These are phyloP conservation scores for Mollisia scopiformis DNA, from an alignment of 2,329 filamentous ascomycete species.

Conservation along the genomic window DNA sequence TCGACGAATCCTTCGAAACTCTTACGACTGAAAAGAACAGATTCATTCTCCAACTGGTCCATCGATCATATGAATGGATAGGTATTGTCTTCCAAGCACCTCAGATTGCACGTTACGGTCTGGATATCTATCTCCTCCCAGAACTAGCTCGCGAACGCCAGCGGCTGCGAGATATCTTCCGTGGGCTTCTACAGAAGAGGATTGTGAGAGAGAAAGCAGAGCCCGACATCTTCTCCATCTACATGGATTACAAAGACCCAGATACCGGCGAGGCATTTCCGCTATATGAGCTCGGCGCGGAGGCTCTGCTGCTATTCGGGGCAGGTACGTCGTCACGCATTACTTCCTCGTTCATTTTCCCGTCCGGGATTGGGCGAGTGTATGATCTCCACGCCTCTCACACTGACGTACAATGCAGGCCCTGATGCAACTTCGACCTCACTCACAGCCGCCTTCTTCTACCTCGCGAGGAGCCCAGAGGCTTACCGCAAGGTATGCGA, in stretches of 20 bases:
- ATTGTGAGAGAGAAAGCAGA: conserved; percentile 35
- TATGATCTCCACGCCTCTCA: background rate
- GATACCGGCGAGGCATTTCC: conserved; percentile 56
- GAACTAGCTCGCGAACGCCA: conserved; percentile 1
- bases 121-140: conserved; percentile 1
- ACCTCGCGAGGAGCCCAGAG: conserved; percentile 4
- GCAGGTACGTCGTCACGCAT: background rate
- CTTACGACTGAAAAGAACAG: too few species aligned
- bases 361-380: background rate
- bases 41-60: too few species aligned
- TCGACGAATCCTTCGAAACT: too few species aligned
- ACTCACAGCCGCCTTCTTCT: conserved; percentile 14
- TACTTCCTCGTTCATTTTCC: conserved; percentile 1
- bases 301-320: conserved; percentile 20
- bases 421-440: conserved; percentile 41
- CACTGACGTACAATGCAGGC: conserved; percentile 20
- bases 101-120: background rate
- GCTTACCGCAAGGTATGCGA: background rate
- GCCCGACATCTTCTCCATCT: conserved; percentile 63
- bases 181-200: conserved; percentile 1
- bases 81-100: too few species aligned
- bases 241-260: conserved; percentile 70
- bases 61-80: too few species aligned
- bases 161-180: conserved; percentile 1
- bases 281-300: conserved; percentile 36